phyloP scores from a whole-genome alignment of 179 eudicot genomes.

The Carnegiea gigantea region DNA sequence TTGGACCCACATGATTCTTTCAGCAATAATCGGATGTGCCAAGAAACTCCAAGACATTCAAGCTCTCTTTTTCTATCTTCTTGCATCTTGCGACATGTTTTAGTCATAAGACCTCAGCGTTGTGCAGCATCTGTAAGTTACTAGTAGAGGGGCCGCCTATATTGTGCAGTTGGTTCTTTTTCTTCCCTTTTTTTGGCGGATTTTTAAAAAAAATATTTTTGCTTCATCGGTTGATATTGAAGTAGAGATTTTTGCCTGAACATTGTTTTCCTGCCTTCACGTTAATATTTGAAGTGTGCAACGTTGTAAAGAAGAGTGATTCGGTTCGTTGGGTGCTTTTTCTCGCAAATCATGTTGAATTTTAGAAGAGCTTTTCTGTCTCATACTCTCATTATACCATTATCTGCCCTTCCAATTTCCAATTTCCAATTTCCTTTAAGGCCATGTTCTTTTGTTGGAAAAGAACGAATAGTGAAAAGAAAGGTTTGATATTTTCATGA shows the following conservation, averaged over 20 bases:
- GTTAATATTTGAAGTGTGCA: neutral
- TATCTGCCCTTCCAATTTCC: too few species aligned
- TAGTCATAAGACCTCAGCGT: conserved; percentile 20
- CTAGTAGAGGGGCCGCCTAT: conserved; percentile 15
- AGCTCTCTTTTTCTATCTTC: neutral
- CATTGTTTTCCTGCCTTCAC: neutral
- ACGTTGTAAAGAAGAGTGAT: neutral
- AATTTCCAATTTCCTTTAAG: too few species aligned
- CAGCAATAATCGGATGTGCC: conserved; percentile 15
- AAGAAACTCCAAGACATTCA: neutral
- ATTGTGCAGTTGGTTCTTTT: conserved; percentile 29
- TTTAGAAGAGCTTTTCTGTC: neutral
- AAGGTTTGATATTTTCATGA: too few species aligned
- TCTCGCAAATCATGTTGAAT: neutral
- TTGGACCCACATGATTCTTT: conserved; percentile 4
- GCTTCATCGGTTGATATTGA: conserved; percentile 1
- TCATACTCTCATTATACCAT: too few species aligned
- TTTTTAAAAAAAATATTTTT: neutral
- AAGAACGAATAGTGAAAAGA: too few species aligned
- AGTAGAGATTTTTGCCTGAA: neutral
- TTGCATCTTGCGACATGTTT: neutral
- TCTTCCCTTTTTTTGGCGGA: too few species aligned
- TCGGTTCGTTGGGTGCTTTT: neutral
- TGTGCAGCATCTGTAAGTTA: conserved; percentile 26
- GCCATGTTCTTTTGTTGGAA: too few species aligned